Evolutionary conservation across 2,329 filamentous ascomycete genomes (phyloP), one percentile per base, ranked within the genome.

Genomic region (Cordyceps farinosa): DNA sequence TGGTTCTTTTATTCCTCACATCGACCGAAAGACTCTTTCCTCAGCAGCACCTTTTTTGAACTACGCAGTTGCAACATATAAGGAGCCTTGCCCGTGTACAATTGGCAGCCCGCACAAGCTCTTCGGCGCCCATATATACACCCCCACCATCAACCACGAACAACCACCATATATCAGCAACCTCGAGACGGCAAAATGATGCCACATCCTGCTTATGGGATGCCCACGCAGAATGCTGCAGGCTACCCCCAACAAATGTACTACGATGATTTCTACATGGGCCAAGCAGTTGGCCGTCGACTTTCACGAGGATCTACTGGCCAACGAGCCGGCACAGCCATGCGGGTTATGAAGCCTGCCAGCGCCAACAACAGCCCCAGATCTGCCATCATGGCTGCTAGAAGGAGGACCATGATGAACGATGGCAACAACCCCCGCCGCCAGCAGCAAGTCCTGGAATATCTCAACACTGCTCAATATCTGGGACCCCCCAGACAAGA

Each of bases 281-380:
- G 77, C 66, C 84, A 87, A 65, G 80, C 82, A 63, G 73, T 78
- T 34, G 73, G 78, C 45, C 78, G 82, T 54, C 78, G 79, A 65
- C 75, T 78, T 65, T 84, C 84, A 29, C 78, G 80, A 65, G 74
- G 77, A 30, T 81, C 82, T 9, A 81, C 78, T 66, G 78, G 81
- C 67, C 82, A 81, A 72, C 81, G 79, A 70, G 75, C 73, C 56
- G 78, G 76, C 68, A 77, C 76, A 65, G 76, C 78, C 64, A 87
- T 85, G 83, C 82, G 87, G 65, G 79, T 91, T 45, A 76, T 76
- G 62, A 91, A 91, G 74, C 86, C 87, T 15, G 83, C 78, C 67
- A 90, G 87, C 74, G 83, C 87, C 67, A 90, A 80, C 78, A 90
- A 85, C 75, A 91, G 89, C 73, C 89, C 88, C 15, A 81, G 86